Evolutionary conservation across 345 rosid species (phyloP).

Genomic region (Hibiscus trionum): DNA sequence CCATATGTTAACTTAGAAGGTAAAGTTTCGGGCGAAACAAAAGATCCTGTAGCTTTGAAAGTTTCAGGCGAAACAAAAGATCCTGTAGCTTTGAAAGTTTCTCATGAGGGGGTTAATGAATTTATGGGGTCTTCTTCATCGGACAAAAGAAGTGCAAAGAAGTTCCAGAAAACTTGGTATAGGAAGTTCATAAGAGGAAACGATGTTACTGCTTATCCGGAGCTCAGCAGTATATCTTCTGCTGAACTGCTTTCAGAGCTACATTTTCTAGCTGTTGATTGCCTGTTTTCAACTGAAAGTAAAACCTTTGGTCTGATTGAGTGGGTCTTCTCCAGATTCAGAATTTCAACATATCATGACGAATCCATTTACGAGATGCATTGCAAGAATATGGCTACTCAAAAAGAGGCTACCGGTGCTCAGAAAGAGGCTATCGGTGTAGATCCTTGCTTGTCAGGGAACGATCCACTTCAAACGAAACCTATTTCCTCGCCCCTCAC

Average conservation of each 20-base stretch:
- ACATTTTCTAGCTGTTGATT: constrained; percentile 43
- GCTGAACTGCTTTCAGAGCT: constrained; percentile 57
- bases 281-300: constrained; percentile 31
- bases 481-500: not conserved
- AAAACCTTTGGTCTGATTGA: constrained; percentile 36
- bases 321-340: constrained; percentile 77
- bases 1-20: constrained; percentile 47
- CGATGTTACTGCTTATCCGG: constrained; percentile 30
- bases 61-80: constrained; percentile 12
- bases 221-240: constrained; percentile 35
- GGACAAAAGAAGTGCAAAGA: constrained; percentile 45
- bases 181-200: constrained; percentile 37
- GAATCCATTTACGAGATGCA: constrained; percentile 49
- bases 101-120: constrained; percentile 20
- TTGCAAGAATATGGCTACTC: constrained; percentile 42
- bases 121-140: constrained; percentile 41
- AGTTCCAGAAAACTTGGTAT: constrained; percentile 51
- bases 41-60: no score
- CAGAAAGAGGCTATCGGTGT: no score
- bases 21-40: constrained; percentile 16
- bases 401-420: constrained; percentile 25
- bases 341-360: constrained; percentile 61
- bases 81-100: constrained; percentile 7
- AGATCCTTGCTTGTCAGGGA: constrained; percentile 4
- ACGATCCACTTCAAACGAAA: not conserved